phyloP scores from a whole-genome alignment of 1,284 basidiomycete genomes.

The Moesziomyces sp. region DNA sequence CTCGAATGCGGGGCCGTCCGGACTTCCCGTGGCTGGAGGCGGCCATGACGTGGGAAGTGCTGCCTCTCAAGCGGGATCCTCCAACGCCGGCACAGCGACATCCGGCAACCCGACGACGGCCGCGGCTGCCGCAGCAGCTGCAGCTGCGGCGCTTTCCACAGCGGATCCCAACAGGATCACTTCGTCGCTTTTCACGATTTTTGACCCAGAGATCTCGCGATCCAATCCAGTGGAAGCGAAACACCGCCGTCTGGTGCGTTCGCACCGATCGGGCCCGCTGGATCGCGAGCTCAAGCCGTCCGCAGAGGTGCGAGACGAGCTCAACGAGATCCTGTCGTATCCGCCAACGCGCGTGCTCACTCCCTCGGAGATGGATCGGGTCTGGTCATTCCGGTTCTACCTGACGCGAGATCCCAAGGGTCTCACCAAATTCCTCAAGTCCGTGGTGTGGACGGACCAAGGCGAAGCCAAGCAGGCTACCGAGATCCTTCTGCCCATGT shows the following conservation, averaged over 20 bases:
- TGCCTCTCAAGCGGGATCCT: slow-evolving; percentile 10
- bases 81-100: slow-evolving; percentile 3
- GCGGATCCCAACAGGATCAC: slow-evolving; percentile 67
- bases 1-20: slow-evolving; percentile 4
- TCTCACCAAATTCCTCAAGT: slow-evolving; percentile 96
- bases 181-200: slow-evolving; percentile 80
- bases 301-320: slow-evolving; percentile 88
- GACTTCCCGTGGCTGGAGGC: neutral
- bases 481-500: slow-evolving; percentile 92
- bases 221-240: slow-evolving; percentile 99
- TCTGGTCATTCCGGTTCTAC: slow-evolving; percentile 99
- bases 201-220: slow-evolving; percentile 87
- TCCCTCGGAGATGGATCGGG: slow-evolving; percentile 91
- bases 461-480: slow-evolving; percentile 98
- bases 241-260: slow-evolving; percentile 90
- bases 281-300: slow-evolving; percentile 97
- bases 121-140: slow-evolving; percentile 36
- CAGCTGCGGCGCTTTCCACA: slow-evolving; percentile 67
- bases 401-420: slow-evolving; percentile 85
- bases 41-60: slow-evolving; percentile 1
- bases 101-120: slow-evolving; percentile 25
- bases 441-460: slow-evolving; percentile 95
- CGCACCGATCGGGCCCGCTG: slow-evolving; percentile 91
- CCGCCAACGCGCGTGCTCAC: slow-evolving; percentile 88
- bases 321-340: slow-evolving; percentile 88